phyloP scores from a whole-genome alignment of 2,329 filamentous ascomycete genomes.

The Ophiostoma angusticollis region DNA sequence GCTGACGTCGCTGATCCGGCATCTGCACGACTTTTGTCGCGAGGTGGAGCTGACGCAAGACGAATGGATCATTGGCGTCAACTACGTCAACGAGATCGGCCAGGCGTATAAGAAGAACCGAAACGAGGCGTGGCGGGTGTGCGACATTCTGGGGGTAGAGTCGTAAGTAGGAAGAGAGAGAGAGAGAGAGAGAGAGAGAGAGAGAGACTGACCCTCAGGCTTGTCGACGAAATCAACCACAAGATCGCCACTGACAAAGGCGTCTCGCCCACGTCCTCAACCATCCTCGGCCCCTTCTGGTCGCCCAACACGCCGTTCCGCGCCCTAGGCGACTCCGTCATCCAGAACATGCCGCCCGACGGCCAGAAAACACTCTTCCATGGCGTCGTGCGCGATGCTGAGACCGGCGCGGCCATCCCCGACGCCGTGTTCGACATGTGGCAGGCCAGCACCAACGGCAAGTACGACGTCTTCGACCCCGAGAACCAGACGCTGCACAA shows the following conservation, averaged over 20 bases:
- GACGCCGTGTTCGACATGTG: slow-evolving; percentile 62
- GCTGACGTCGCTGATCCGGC: slow-evolving; percentile 53
- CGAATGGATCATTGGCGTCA: slow-evolving; percentile 58
- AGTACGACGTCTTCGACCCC: slow-evolving; percentile 54
- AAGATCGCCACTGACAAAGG: slow-evolving; percentile 38
- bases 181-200: background rate
- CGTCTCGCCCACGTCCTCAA: slow-evolving; percentile 52
- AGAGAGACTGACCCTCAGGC: slow-evolving; percentile 21
- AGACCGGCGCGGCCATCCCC: slow-evolving; percentile 50
- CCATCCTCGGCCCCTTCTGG: slow-evolving; percentile 81
- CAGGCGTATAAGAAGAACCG: slow-evolving; percentile 55
- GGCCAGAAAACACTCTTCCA: slow-evolving; percentile 49
- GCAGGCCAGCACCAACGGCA: slow-evolving; percentile 60
- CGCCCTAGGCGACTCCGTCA: slow-evolving; percentile 57
- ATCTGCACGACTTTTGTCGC: slow-evolving; percentile 70
- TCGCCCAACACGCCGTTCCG: slow-evolving; percentile 57
- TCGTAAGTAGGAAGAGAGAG: slow-evolving; percentile 28
- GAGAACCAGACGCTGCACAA: slow-evolving; percentile 51
- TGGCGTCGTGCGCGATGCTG: slow-evolving; percentile 41
- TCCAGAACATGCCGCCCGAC: slow-evolving; percentile 34
- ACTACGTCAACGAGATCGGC: slow-evolving; percentile 52
- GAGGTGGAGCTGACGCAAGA: slow-evolving; percentile 69
- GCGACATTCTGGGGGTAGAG: slow-evolving; percentile 63
- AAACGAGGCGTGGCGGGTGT: slow-evolving; percentile 63
- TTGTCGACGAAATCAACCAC: slow-evolving; percentile 73